These are phyloP conservation scores for Radiomyces spectabilis DNA, from an alignment of 192 early-diverging fungal species.

Conservation along the genomic window DNA sequence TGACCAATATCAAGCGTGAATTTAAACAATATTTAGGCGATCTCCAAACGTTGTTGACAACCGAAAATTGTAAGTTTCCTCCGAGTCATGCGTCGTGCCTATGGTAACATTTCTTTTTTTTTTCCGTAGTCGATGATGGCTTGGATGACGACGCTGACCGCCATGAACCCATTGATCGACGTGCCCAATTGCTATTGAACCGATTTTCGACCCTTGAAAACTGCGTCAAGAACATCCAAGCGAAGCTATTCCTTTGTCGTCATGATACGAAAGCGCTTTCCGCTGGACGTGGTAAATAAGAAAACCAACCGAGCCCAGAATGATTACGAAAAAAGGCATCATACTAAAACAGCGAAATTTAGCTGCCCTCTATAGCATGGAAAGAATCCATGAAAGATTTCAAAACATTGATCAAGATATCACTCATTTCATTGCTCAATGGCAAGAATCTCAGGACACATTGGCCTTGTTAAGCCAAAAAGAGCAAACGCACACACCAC, in stretches of 20 bases:
- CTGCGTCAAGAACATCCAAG: constrained; percentile 39
- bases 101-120: constrained; percentile 1
- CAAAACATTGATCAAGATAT: constrained; percentile 34
- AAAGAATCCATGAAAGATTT: constrained; percentile 11
- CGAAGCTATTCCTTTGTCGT: constrained; percentile 41
- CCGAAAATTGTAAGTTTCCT: constrained; percentile 17
- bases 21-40: constrained; percentile 14
- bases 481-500: background rate
- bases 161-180: constrained; percentile 14
- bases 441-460: constrained; percentile 37
- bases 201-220: constrained; percentile 36
- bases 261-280: constrained; percentile 35
- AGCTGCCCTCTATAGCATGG: background rate
- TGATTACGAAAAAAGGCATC: background rate
- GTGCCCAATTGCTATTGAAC: constrained; percentile 31
- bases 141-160: background rate
- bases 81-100: no score
- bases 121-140: constrained; percentile 3
- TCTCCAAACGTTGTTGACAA: constrained; percentile 1
- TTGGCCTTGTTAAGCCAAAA: no score
- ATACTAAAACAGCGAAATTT: background rate
- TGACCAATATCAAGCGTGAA: background rate
- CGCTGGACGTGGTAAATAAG: constrained; percentile 2
- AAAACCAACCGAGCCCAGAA: no score
- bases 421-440: constrained; percentile 34